Evolutionary conservation across 768 basidiomycete genomes (phyloP), one percentile per base, ranked within the genome.

Genomic region (Exsudoporus frostii): DNA sequence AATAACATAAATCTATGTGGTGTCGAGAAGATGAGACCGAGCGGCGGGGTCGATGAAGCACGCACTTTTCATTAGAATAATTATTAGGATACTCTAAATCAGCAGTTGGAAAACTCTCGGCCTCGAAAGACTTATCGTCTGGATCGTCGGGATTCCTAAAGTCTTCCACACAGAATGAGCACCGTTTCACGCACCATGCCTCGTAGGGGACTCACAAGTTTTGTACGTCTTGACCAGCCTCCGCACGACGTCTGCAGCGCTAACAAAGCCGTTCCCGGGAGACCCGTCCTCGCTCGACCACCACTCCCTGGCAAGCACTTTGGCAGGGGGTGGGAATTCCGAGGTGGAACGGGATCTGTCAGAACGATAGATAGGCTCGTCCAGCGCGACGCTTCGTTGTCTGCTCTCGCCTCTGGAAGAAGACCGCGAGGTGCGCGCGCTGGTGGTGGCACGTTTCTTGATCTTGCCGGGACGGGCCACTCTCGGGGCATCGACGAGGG

Each of bases 1-100:
- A 92, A 78, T 54, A 92, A 77, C 56, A 88, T 79, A 72, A 84
- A 92, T 66, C 89, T 91, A 19, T 0, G 51, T 13, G 55, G 48
- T 7, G 13, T 2, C 39, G 24, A 15, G 5, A 25, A 39, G 20
- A 45, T 54, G 60, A 53, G 17, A 40, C n/a, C 15, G 24, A n/a
- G 27, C 25, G 11, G 14, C 3, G 5, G 1, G 20, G 50, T 19
- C 14, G 41, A 43, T 25, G 47, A 24, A 53, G 40, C 5, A 62
- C 70, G 50, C 51, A 91, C 90, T 77, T 78, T 75, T 92, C 90
- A 50, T 74, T 73, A 41, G 88, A 84, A 50, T 76, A 71, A 25
- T 68, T 78, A 67, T 89, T 91, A 22, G 90, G 90, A 64, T 90
- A 92, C 65, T 92, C 88, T 43, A 93, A 73, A 60, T 88, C 85